Evolutionary conservation across 2,329 filamentous ascomycete genomes (phyloP).

Genomic region (Rutstroemia sp.): DNA sequence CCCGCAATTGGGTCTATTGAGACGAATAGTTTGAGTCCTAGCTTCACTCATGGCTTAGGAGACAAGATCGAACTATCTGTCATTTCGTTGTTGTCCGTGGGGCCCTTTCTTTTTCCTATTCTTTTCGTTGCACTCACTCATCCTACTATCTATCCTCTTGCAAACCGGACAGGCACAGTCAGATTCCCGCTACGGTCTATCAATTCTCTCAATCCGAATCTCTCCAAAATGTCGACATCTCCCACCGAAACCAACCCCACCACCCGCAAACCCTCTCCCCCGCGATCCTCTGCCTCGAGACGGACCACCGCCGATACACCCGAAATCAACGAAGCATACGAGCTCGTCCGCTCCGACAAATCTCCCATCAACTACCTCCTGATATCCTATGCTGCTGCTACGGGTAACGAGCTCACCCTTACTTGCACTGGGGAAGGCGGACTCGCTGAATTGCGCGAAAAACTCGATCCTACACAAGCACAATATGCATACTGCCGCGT

Average conservation of each 20-base stretch:
- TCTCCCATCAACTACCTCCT: constrained; percentile 60
- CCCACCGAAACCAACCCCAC: neutral
- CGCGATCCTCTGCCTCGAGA: neutral
- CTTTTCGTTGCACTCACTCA: neutral
- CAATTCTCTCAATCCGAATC: neutral
- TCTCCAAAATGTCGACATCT: neutral
- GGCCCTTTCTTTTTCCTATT: neutral
- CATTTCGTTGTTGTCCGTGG: constrained; percentile 7
- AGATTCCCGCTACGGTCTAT: neutral
- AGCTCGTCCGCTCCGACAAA: constrained; percentile 60
- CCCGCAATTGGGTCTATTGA: neutral
- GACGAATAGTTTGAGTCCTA: constrained; percentile 9
- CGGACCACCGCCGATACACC: constrained; percentile 52
- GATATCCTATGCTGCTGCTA: constrained; percentile 50
- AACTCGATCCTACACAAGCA: constrained; percentile 40
- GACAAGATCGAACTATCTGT: constrained; percentile 2
- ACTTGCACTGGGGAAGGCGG: constrained; percentile 53
- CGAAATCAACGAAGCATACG: constrained; percentile 57
- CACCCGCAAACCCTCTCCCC: neutral
- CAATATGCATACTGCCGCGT: constrained; percentile 40
- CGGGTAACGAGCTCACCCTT: constrained; percentile 50
- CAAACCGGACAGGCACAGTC: too few relatives aligned
- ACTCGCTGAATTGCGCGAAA: constrained; percentile 47
- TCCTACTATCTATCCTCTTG: neutral
- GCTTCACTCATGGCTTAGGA: constrained; percentile 1